Percentiles rank a stretch among this genome's conserved stretches.
phyloP scores from a whole-genome alignment of 768 basidiomycete genomes.

The Astraeus odoratus region DNA sequence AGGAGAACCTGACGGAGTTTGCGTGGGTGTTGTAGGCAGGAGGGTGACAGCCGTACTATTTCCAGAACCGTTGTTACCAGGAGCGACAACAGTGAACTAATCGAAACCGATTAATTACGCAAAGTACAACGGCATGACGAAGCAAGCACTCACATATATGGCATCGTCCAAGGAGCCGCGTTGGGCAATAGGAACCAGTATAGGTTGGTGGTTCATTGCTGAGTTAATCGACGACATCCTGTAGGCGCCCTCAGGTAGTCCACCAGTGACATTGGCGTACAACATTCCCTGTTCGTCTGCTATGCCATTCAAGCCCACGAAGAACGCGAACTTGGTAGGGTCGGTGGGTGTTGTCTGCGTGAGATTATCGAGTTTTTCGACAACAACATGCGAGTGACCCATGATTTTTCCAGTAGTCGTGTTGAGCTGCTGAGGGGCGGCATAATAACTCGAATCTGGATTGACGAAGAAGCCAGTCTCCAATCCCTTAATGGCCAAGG shows the following conservation, averaged over 20 bases:
- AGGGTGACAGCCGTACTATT: background rate
- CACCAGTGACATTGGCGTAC: constrained; percentile 41
- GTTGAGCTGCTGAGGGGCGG: constrained; percentile 49
- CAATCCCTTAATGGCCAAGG: constrained; percentile 38
- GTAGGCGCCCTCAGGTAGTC: constrained; percentile 49
- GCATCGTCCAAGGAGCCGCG: constrained; percentile 36
- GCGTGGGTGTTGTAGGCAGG: background rate
- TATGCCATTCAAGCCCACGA: constrained; percentile 43
- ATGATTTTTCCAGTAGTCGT: constrained; percentile 39
- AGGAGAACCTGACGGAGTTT: background rate
- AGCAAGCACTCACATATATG: constrained; percentile 29
- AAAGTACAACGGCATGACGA: background rate
- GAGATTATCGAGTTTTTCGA: constrained; percentile 45
- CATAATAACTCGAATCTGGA: constrained; percentile 43
- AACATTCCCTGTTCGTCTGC: constrained; percentile 40
- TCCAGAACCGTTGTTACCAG: constrained; percentile 8
- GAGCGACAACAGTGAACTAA: constrained; percentile 22
- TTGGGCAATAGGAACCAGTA: constrained; percentile 30
- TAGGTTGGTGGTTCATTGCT: constrained; percentile 42
- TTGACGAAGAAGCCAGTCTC: constrained; percentile 56
- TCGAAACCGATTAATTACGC: background rate
- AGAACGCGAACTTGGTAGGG: constrained; percentile 50
- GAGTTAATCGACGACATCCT: constrained; percentile 37
- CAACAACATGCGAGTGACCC: constrained; percentile 59
- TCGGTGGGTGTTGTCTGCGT: constrained; percentile 42